Percentiles rank a stretch among this genome's conserved stretches.
Conservation (phyloP, 352 stramenopile species). For the Plasmopara viticola region DNA sequence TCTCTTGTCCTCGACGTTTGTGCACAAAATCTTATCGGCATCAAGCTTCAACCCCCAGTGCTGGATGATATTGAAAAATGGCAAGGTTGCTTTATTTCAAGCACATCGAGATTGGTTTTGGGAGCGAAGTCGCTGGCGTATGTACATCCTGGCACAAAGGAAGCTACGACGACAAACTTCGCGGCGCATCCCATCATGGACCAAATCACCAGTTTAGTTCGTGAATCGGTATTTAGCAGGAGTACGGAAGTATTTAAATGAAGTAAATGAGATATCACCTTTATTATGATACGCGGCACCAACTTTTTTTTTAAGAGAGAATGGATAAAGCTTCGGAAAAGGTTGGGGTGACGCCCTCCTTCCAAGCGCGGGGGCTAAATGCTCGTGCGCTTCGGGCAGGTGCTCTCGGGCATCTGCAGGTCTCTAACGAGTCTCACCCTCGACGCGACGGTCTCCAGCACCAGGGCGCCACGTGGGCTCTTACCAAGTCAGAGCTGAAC, state of each 20-base stretch:
- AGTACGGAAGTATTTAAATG: slow-evolving; percentile 53
- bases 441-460: too few relatives aligned
- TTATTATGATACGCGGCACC: too few relatives aligned
- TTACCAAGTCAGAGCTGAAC: too few relatives aligned
- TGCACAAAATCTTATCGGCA: slow-evolving; percentile 38
- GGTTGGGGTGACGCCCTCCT: too few relatives aligned
- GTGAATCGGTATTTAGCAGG: slow-evolving; percentile 41
- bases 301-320: too few relatives aligned
- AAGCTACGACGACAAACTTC: slow-evolving; percentile 27
- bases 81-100: slow-evolving; percentile 80
- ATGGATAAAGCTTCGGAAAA: too few relatives aligned
- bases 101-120: slow-evolving; percentile 73
- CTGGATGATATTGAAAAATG: slow-evolving; percentile 53
- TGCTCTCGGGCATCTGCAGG: too few relatives aligned
- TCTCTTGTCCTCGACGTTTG: slow-evolving; percentile 68
- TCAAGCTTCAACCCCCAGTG: slow-evolving; percentile 44
- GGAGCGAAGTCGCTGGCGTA: slow-evolving; percentile 47
- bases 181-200: slow-evolving; percentile 34
- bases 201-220: slow-evolving; percentile 38
- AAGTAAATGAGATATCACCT: slow-evolving; percentile 8
- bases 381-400: too few relatives aligned
- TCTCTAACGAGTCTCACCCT: too few relatives aligned
- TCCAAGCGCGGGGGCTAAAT: too few relatives aligned
- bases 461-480: too few relatives aligned
- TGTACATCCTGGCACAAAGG: slow-evolving; percentile 29